Percentiles rank a stretch among this genome's conserved stretches.
phyloP scores from a whole-genome alignment of 441 rosid genomes.

The Macaranga tanarius region DNA sequence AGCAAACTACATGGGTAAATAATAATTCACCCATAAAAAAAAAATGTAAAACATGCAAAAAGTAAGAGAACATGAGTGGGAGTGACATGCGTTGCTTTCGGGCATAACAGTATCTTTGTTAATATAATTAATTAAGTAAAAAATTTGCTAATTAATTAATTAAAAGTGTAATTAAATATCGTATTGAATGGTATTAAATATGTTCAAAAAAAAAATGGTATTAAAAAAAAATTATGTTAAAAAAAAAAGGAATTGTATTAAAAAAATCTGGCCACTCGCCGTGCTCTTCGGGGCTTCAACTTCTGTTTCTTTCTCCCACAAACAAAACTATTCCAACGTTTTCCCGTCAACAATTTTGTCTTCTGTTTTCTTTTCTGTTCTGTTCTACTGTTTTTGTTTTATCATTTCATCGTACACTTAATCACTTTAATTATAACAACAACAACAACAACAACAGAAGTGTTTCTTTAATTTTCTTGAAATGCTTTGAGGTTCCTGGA shows the following conservation, averaged over 20 bases:
- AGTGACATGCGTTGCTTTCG: not conserved
- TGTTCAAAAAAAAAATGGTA: no score
- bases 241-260: not conserved
- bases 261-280: not conserved
- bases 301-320: not conserved
- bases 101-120: not conserved
- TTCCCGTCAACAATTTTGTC: no score
- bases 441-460: no score
- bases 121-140: not conserved
- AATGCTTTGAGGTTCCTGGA: conserved; percentile 11
- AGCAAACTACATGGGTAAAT: no score
- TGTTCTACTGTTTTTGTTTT: not conserved
- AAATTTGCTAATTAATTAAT: no score
- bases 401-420: no score
- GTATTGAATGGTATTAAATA: no score
- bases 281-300: not conserved
- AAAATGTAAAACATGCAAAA: not conserved
- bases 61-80: not conserved
- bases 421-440: no score
- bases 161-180: no score
- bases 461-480: not conserved
- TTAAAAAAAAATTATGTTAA: not conserved
- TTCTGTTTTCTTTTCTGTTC: not conserved
- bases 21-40: no score
- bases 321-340: no score